Evolutionary conservation across 2,329 filamentous ascomycete species (phyloP).

Genomic region (Aciculosporium take): DNA sequence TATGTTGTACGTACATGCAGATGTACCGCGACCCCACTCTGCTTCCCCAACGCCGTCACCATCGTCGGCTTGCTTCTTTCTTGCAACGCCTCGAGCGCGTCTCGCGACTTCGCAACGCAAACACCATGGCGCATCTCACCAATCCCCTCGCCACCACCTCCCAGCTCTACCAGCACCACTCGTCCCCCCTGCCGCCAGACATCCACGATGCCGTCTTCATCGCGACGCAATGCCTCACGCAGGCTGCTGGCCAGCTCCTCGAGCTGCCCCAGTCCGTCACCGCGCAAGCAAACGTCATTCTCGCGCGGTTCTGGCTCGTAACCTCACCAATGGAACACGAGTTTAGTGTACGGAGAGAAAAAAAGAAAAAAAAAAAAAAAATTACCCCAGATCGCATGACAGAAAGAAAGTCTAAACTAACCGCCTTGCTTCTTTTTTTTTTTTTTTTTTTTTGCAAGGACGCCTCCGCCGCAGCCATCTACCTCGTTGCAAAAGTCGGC

Average conservation of each 20-base stretch:
- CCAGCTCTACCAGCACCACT: conserved; percentile 46
- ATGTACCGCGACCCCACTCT: not conserved
- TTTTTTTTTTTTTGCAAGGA: too few relatives aligned
- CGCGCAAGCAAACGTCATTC: conserved; percentile 68
- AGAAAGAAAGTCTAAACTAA: too few relatives aligned
- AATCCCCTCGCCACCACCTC: conserved; percentile 61
- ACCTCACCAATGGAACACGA: conserved; percentile 42
- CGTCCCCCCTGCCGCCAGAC: conserved; percentile 47
- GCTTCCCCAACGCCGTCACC: not conserved
- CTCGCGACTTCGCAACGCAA: conserved; percentile 1
- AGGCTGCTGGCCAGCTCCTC: conserved; percentile 67
- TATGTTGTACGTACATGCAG: too few relatives aligned
- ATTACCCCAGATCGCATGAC: too few relatives aligned
- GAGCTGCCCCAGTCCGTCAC: conserved; percentile 75
- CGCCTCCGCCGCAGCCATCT: conserved; percentile 67
- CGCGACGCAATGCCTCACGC: conserved; percentile 57
- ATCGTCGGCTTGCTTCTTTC: not conserved
- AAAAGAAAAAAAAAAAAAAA: too few relatives aligned
- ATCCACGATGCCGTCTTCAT: conserved; percentile 60
- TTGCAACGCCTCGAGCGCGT: not conserved
- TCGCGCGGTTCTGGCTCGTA: conserved; percentile 66
- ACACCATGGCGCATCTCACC: conserved; percentile 47
- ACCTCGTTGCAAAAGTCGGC: conserved; percentile 71
- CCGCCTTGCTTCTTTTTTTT: not conserved
- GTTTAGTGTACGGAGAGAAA: conserved; percentile 44